Evolutionary conservation across 768 basidiomycete species (phyloP), one percentile per base, ranked within the genome.

Genomic region (Lactarius vividus): DNA sequence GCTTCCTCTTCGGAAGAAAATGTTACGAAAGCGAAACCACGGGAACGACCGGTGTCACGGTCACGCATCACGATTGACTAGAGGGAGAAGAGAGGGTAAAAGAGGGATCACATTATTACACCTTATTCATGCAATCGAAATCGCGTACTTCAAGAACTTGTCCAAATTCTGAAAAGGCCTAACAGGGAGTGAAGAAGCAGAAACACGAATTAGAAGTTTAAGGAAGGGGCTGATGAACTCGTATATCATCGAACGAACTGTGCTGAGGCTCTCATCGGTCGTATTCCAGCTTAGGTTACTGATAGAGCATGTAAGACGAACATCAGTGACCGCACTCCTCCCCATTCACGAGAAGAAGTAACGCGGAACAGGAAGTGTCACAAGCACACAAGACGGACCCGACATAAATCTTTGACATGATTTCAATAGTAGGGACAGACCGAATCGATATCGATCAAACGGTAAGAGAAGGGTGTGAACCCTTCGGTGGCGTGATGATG

Each of bases 61-160:
- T 98, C 96, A 81, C 92, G 90, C 94, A 96, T 96, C 77, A 96
- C 94, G 80, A 95, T 94, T 71, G 89, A 90, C 94, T 96, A 78
- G 71, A 78, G 76, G 65, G 35, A 46, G 18, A 57, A 49, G 18
- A 57, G 9, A 42, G 42, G 64, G 37, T 40, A 44, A 37, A 74
- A 71, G 62, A 69, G 67, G 62, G 59, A 68, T 72, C 68, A 49
- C 59, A 28, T 44, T 58, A 40, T 57, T 44, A 57, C 66, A 61
- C 44, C 33, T n/a, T 42, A 55, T 23, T 33, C 28, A 29, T 56
- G n/a, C 55, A 13, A 29, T 58, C 67, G 81, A 79, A 75, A 79
- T 76, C 77, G 87, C 95, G 84, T 82, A 98, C 95, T 87, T 98
- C 95, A 76, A 89, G 78, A 77, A 98, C 87, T 76, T 85, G 80